A percentile compares a stretch with the other conserved stretches of the same genome.
Conservation (phyloP, 2,329 filamentous ascomycete genomes). For the Clonostachys byssicola region DNA sequence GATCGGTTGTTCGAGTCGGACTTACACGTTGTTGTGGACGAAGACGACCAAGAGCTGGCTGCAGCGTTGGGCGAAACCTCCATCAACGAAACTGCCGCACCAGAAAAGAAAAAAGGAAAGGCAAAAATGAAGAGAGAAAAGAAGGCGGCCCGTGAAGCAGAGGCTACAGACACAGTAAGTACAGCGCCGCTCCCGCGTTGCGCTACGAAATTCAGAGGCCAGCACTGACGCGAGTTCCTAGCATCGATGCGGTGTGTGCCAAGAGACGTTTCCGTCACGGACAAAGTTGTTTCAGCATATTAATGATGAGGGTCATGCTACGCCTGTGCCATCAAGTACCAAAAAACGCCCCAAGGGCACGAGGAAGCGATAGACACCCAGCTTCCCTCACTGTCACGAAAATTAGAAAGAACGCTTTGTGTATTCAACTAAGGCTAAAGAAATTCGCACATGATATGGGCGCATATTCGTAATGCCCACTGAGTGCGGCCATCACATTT, state of each 20-base stretch:
- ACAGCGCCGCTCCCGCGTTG: background rate
- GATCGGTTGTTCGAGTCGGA: slow-evolving; percentile 22
- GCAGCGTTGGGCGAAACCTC: background rate
- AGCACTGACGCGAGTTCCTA: slow-evolving; percentile 5
- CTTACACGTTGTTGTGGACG: background rate
- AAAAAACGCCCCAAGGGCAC: slow-evolving; percentile 1
- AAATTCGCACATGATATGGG: slow-evolving; percentile 6
- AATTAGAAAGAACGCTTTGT: slow-evolving; percentile 4
- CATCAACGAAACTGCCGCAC: slow-evolving; percentile 11
- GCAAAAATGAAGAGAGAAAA: slow-evolving; percentile 46
- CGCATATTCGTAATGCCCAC: no score
- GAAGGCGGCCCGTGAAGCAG: slow-evolving; percentile 26
- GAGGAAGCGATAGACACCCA: slow-evolving; percentile 26
- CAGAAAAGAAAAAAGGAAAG: slow-evolving; percentile 40
- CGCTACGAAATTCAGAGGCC: slow-evolving; percentile 1
- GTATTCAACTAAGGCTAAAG: background rate
- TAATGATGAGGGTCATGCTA: slow-evolving; percentile 60
- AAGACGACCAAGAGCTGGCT: background rate
- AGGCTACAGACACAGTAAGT: background rate
- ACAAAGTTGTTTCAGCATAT: slow-evolving; percentile 73
- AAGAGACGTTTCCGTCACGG: slow-evolving; percentile 51
- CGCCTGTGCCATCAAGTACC: slow-evolving; percentile 24
- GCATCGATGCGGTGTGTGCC: slow-evolving; percentile 40
- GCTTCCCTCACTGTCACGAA: no score
- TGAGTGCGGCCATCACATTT: no score